Evolutionary conservation across 2,329 filamentous ascomycete species (phyloP).

Genomic region (Huntiella bhutanensis): DNA sequence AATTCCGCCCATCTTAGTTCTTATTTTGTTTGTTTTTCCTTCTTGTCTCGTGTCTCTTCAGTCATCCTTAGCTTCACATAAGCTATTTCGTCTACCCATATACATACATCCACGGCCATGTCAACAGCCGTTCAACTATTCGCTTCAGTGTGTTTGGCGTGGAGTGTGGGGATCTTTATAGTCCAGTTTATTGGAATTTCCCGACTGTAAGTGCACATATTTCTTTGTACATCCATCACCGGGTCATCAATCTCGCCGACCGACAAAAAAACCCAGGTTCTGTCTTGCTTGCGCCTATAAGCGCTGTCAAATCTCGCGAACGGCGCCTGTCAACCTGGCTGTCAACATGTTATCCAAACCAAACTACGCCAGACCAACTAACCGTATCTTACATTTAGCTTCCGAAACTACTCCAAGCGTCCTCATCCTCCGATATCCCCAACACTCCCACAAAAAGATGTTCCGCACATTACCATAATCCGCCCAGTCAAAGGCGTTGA

Average conservation of each 20-base stretch:
- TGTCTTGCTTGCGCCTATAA: background rate
- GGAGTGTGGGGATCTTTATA: slow-evolving; percentile 31
- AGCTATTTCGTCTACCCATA: background rate
- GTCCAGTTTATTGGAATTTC: slow-evolving; percentile 38
- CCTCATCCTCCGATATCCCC: slow-evolving; percentile 33
- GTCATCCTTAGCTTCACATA: slow-evolving; percentile 13
- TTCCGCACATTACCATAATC: slow-evolving; percentile 77
- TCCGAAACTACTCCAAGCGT: slow-evolving; percentile 32
- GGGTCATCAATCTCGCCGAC: background rate
- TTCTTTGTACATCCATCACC: background rate
- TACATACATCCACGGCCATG: background rate
- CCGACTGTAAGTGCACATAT: slow-evolving; percentile 28
- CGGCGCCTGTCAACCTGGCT: no score
- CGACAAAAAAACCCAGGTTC: slow-evolving; percentile 1
- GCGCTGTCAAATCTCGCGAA: no score
- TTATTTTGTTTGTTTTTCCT: background rate
- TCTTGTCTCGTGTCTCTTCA: slow-evolving; percentile 13
- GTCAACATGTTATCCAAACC: no score
- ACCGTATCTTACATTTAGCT: slow-evolving; percentile 18
- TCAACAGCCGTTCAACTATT: slow-evolving; percentile 16
- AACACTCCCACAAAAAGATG: slow-evolving; percentile 28
- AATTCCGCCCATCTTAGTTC: background rate
- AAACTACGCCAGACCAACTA: no score
- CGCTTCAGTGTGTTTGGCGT: slow-evolving; percentile 31
- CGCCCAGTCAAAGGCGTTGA: slow-evolving; percentile 88